Percentiles rank a stretch among this genome's conserved stretches.
These are phyloP conservation scores for Quaeritorhiza haematococci DNA, from an alignment of 371 early-diverging fungal genomes.

Conservation along the genomic window DNA sequence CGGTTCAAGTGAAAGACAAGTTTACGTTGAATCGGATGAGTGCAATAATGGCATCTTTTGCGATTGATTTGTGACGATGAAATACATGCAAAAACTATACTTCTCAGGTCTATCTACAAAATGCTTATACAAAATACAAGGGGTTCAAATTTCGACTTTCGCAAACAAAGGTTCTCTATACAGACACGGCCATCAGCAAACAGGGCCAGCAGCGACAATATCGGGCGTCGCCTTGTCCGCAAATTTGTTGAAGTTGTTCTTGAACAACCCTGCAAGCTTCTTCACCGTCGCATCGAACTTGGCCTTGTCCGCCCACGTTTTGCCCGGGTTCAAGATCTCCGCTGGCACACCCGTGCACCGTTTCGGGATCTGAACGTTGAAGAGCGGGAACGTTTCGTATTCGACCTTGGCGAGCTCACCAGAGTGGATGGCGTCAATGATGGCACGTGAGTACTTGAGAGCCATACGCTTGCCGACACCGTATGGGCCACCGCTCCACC, in stretches of 20 bases:
- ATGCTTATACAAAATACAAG: no score
- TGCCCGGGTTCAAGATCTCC: conserved; percentile 81
- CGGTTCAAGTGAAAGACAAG: no score
- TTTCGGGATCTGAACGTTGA: conserved; percentile 83
- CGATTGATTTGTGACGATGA: no score
- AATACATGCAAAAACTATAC: no score
- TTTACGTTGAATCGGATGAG: no score
- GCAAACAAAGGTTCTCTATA: no score
- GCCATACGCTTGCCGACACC: conserved; percentile 87
- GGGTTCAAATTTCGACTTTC: no score
- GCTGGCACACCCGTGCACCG: conserved; percentile 69
- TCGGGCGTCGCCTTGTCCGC: conserved; percentile 73
- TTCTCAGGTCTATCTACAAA: no score
- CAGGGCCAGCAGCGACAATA: conserved; percentile 66
- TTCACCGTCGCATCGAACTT: conserved; percentile 62
- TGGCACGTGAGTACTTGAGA: conserved; percentile 93
- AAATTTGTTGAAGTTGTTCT: conserved; percentile 84
- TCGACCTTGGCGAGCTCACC: conserved; percentile 78
- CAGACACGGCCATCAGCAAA: no score
- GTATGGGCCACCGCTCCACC: conserved; percentile 94
- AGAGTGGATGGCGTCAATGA: conserved; percentile 92
- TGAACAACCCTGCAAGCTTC: conserved; percentile 79
- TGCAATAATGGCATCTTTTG: no score
- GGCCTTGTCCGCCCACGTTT: conserved; percentile 68
- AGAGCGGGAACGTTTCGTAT: conserved; percentile 75